These are phyloP conservation scores for Cunninghamia lanceolata DNA, from an alignment of 75 land plant species.

Conservation along the genomic window DNA sequence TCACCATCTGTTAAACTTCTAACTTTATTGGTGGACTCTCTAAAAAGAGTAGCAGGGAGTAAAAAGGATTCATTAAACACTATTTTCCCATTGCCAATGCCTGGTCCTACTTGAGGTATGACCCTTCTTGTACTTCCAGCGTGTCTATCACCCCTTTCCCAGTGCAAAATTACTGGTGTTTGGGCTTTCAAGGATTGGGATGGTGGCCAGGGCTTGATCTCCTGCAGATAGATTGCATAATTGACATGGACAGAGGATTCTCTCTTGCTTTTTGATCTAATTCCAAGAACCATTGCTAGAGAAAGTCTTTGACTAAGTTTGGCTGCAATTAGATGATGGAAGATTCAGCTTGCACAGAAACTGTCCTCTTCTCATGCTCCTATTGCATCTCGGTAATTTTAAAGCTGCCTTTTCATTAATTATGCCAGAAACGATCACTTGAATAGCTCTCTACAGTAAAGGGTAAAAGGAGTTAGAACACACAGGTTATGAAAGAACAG, in stretches of 20 bases:
- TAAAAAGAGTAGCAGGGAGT: constrained; percentile 37
- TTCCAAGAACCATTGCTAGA: constrained; percentile 64
- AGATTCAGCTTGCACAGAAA: not conserved
- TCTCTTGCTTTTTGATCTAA: constrained; percentile 47
- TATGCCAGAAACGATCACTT: not conserved
- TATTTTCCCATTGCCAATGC: constrained; percentile 54
- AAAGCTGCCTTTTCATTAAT: not conserved
- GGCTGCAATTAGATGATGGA: not conserved
- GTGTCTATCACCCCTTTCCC: constrained; percentile 69
- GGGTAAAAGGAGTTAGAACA: not conserved
- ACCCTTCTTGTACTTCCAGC: constrained; percentile 58
- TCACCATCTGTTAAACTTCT: constrained; percentile 17
- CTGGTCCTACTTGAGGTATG: constrained; percentile 44
- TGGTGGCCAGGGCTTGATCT: constrained; percentile 89
- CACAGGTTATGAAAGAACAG: not conserved
- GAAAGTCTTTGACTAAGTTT: not conserved
- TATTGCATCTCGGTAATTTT: constrained; percentile 3
- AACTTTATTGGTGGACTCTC: constrained; percentile 28
- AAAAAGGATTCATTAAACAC: constrained; percentile 72
- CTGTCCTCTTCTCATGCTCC: not conserved
- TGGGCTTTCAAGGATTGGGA: constrained; percentile 56
- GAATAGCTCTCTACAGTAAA: not conserved
- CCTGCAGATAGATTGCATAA: constrained; percentile 56
- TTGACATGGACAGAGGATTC: constrained; percentile 46
- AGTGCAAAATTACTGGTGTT: constrained; percentile 53